phyloP scores from a whole-genome alignment of 768 basidiomycete species.

The Trametes gibbosa region DNA sequence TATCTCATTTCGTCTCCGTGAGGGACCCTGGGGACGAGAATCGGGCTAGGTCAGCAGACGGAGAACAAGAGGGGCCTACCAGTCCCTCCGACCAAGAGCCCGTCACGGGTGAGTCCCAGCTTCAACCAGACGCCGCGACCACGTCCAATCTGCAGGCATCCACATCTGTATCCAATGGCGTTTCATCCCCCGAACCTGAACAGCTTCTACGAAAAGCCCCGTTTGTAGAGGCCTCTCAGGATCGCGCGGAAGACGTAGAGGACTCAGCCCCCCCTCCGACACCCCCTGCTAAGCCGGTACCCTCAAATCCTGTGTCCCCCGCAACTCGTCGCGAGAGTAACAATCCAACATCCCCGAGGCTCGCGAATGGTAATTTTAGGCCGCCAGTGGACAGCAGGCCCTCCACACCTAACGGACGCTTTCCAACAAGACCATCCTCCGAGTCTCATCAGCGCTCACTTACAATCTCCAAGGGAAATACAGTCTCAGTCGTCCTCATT shows the following conservation, averaged over 20 bases:
- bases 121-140: background rate
- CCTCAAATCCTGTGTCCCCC: conserved; percentile 13
- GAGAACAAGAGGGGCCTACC: background rate
- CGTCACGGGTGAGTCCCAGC: background rate
- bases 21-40: conserved; percentile 23
- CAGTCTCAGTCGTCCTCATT: conserved; percentile 77
- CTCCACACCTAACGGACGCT: conserved; percentile 20
- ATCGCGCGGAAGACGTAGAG: background rate
- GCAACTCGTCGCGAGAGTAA: conserved; percentile 24
- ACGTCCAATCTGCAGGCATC: background rate
- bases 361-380: conserved; percentile 12
- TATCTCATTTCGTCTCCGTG: conserved; percentile 3
- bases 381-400: conserved; percentile 15
- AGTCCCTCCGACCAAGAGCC: background rate
- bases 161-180: background rate
- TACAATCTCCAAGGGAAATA: conserved; percentile 54
- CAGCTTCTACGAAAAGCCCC: background rate
- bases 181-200: conserved; percentile 1
- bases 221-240: background rate
- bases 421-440: conserved; percentile 23
- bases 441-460: conserved; percentile 35
- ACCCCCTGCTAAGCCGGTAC: conserved; percentile 25
- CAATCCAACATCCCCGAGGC: conserved; percentile 17
- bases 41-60: conserved; percentile 11
- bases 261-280: conserved; percentile 20